Evolutionary conservation across 257 asterid genomes (phyloP).

Genomic region (Solanum appendiculatum): DNA sequence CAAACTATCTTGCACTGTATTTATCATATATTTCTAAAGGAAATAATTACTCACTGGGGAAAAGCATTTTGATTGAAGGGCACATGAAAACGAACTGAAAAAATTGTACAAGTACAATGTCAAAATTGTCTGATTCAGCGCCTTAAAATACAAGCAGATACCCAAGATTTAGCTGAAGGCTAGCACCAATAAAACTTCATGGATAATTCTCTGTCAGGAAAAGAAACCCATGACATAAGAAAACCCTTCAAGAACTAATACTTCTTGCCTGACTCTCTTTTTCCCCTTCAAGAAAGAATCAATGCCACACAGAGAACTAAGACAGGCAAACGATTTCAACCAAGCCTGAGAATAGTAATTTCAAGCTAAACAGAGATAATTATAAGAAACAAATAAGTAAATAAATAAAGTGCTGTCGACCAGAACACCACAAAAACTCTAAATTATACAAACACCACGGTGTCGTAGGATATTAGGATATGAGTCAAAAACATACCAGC

Average conservation of each 20-base stretch:
- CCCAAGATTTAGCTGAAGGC: neutral
- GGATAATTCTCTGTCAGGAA: neutral
- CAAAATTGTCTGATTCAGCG: neutral
- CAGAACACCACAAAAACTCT: neutral
- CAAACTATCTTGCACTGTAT: neutral
- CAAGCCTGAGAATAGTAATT: neutral
- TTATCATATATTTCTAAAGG: neutral
- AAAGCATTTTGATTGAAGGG: neutral
- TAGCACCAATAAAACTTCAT: neutral
- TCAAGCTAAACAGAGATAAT: neutral
- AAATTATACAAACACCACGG: neutral
- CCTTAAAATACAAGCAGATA: neutral
- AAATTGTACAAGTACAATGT: neutral
- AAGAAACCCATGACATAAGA: neutral
- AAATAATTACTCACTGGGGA: neutral
- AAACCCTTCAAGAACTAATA: neutral
- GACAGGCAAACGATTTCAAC: neutral
- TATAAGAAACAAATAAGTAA: neutral
- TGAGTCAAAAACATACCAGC: conserved; percentile 36
- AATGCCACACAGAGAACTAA: neutral
- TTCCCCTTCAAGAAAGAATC: neutral
- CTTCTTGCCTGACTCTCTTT: neutral
- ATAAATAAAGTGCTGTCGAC: neutral
- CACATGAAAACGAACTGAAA: neutral
- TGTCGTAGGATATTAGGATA: neutral